Conservation (phyloP, 352 stramenopile species). For the Globisporangium iwayamae region DNA sequence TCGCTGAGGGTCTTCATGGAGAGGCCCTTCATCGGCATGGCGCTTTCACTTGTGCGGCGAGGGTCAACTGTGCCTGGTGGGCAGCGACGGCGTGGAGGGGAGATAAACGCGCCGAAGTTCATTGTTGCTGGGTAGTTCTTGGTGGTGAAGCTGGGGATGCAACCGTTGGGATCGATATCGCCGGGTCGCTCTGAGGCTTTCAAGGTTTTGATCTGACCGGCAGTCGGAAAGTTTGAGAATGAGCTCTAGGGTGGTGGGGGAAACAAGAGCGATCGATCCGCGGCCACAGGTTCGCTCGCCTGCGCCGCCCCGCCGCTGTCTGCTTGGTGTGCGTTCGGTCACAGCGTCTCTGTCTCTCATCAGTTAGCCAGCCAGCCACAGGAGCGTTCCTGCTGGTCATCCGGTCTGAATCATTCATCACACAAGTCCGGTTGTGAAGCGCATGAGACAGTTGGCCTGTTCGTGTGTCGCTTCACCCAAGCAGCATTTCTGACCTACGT, state of each 20-base stretch:
- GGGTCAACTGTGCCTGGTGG: conserved; percentile 1
- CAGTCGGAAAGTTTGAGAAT: conserved; percentile 13
- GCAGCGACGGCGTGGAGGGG: conserved; percentile 8
- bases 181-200: background rate
- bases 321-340: background rate
- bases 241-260: background rate
- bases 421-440: background rate
- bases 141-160: background rate
- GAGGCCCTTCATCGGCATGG: conserved; percentile 33
- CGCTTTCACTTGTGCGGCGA: conserved; percentile 31
- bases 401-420: background rate
- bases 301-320: background rate
- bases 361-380: conserved; percentile 4
- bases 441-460: conserved; percentile 17
- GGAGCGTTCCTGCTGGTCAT: conserved; percentile 11
- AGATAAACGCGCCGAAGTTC: conserved; percentile 15
- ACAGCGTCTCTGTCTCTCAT: conserved; percentile 4
- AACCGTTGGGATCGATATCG: background rate
- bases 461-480: conserved; percentile 12
- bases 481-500: conserved; percentile 5
- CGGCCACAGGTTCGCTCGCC: background rate
- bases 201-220: conserved; percentile 4
- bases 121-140: background rate
- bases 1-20: conserved; percentile 44
- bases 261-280: background rate